These are phyloP conservation scores for Citeromyces hawaiiensis DNA, from an alignment of 1,139 yeast genomes.

Conservation along the genomic window DNA sequence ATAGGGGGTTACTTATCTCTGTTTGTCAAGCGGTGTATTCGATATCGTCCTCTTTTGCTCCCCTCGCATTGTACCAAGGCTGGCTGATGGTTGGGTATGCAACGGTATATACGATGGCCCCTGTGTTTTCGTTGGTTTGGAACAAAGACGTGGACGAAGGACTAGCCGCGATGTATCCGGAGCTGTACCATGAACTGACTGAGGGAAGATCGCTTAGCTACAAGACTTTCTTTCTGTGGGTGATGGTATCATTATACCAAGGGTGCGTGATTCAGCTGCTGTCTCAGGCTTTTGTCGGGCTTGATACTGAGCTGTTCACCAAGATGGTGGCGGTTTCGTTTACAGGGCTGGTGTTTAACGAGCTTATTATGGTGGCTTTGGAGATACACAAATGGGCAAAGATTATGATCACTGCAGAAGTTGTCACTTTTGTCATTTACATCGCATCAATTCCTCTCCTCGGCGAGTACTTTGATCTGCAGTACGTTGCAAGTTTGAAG, in stretches of 20 bases:
- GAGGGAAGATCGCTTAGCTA: conserved; percentile 79
- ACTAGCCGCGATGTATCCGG: conserved; percentile 85
- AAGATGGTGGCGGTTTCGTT: conserved; percentile 78
- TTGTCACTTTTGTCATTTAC: conserved; percentile 56
- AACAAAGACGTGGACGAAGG: conserved; percentile 90
- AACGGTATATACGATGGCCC: conserved; percentile 95
- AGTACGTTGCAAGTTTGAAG: conserved; percentile 39
- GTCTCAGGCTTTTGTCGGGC: conserved; percentile 62
- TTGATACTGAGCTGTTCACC: conserved; percentile 40
- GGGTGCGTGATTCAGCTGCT: conserved; percentile 73
- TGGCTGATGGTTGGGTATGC: conserved; percentile 99
- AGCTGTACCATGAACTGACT: conserved; percentile 83
- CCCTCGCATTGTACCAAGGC: conserved; percentile 88
- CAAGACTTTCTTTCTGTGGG: conserved; percentile 87
- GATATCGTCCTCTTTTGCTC: conserved; percentile 76
- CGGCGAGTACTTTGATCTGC: conserved; percentile 69
- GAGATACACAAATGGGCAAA: conserved; percentile 87
- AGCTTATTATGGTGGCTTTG: conserved; percentile 84
- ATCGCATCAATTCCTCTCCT: conserved; percentile 71
- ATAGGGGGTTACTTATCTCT: conserved; percentile 86
- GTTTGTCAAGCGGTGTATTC: conserved; percentile 96
- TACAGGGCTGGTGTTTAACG: conserved; percentile 70
- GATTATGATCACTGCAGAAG: conserved; percentile 60
- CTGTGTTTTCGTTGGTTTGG: conserved; percentile 85
- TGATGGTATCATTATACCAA: conserved; percentile 73